Evolutionary conservation across 345 rosid genomes (phyloP), one percentile per base, ranked within the genome.

Genomic region (Salix brachista): DNA sequence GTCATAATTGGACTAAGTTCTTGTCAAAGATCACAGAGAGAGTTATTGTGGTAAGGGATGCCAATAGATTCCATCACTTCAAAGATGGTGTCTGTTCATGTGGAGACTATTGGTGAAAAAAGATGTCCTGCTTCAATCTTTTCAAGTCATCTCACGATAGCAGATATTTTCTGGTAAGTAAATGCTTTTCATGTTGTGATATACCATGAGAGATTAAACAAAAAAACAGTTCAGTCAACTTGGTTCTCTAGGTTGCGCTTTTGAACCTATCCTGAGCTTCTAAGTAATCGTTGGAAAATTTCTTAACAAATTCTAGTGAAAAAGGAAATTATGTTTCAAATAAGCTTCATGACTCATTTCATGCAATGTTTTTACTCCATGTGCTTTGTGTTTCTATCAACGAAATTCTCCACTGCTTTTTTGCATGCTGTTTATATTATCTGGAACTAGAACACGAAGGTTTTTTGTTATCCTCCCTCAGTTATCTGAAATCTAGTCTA

Each of bases 11-110:
- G 67, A 90, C 96, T 3, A 93, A 93, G 73, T 87, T 86, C 74
- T 89, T 91, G 83, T 91, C 97, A 18, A 89, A 86, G 89, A 82
- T 93, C 65, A 86, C 92, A 44, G 72, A 81, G 69, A 88, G 97
- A 82, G 87, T 83, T 68, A 93, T 91, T 64, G 89, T 90, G 41
- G 97, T 90, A 14, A 88, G 94, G 77, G 96, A 93, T 73, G 93
- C 94, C 61, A 93, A 88, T 80, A 83, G 97, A 65, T 91, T 93
- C 83, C 97, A 91, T 80, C 97, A 89, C 72, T 93, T 93, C 81
- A 79, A 86, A 81, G 91, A 88, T 50, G 97, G 97, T 18, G 71
- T 82, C 58, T 91, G 96, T 74, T 89, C 97, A 69, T 93, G 97
- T 73, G 90, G 91, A 82, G 97, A 93, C 75, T 91, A 90, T 69